Conservation (phyloP, 2,329 filamentous ascomycete species). For the Thermothelomyces thermophilus region DNA sequence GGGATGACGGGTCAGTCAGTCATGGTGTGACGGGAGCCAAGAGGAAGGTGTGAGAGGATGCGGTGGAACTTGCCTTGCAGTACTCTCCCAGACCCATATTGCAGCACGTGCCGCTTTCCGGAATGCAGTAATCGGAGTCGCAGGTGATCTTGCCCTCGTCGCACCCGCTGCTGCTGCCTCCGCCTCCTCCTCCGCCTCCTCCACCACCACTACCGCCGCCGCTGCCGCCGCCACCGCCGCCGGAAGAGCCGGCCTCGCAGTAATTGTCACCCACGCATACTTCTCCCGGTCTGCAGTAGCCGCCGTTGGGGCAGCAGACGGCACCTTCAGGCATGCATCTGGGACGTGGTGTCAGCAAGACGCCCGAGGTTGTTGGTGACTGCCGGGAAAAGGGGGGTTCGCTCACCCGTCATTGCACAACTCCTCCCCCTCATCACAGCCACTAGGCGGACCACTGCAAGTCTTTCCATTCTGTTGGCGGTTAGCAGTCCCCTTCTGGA, state of each 20-base stretch:
- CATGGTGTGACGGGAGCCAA: too few species aligned
- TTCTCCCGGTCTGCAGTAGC: conserved; percentile 30
- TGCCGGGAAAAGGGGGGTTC: background rate
- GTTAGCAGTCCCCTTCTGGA: background rate
- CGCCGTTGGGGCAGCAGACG: conserved; percentile 28
- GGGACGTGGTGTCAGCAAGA: background rate
- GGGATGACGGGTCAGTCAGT: too few species aligned
- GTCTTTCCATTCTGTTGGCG: conserved; percentile 23
- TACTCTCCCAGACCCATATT: too few species aligned
- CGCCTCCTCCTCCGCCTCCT: conserved; percentile 15
- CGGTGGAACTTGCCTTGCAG: too few species aligned
- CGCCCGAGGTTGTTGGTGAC: background rate
- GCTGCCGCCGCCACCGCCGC: conserved; percentile 14
- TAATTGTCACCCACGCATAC: conserved; percentile 26
- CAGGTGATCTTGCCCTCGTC: too few species aligned
- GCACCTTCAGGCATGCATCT: conserved; percentile 29
- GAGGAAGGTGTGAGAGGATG: too few species aligned
- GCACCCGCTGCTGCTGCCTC: too few species aligned
- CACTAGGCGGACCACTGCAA: conserved; percentile 25
- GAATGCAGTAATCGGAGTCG: too few species aligned
- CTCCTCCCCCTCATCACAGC: conserved; percentile 22
- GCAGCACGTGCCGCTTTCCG: too few species aligned
- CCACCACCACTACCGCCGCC: conserved; percentile 6
- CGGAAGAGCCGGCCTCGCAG: conserved; percentile 8
- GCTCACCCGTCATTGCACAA: conserved; percentile 24